These are phyloP conservation scores for Salvia sclarea DNA, from an alignment of 305 asterid species.

Conservation along the genomic window DNA sequence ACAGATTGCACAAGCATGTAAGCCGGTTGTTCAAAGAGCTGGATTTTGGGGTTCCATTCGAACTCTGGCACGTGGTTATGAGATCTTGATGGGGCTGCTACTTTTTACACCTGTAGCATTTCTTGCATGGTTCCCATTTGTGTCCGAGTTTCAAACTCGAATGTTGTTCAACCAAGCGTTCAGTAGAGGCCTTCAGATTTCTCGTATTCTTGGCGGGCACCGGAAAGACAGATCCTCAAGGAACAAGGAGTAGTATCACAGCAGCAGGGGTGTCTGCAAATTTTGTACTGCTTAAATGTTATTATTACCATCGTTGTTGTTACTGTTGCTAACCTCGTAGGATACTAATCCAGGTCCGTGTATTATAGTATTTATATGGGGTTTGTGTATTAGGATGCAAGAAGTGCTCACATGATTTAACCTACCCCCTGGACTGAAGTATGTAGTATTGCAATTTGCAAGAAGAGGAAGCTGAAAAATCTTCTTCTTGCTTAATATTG, in stretches of 20 bases:
- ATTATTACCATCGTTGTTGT: background rate
- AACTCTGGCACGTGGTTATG: slow-evolving; percentile 85
- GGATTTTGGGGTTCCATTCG: slow-evolving; percentile 88
- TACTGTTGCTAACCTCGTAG: background rate
- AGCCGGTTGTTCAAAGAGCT: slow-evolving; percentile 59
- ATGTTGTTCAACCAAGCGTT: slow-evolving; percentile 96
- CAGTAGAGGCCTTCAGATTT: slow-evolving; percentile 94
- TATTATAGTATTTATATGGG: background rate
- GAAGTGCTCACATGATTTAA: background rate
- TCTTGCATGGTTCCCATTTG: slow-evolving; percentile 92
- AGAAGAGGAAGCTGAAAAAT: background rate
- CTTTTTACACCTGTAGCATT: slow-evolving; percentile 85
- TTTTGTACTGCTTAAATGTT: background rate
- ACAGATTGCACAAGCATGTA: slow-evolving; percentile 91
- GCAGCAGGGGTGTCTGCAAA: background rate
- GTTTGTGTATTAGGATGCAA: background rate
- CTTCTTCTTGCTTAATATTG: background rate
- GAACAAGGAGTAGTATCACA: slow-evolving; percentile 58
- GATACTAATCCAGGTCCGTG: background rate
- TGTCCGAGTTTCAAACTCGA: slow-evolving; percentile 86
- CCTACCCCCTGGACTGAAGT: background rate
- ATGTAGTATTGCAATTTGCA: background rate
- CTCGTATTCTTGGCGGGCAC: slow-evolving; percentile 95
- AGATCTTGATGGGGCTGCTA: slow-evolving; percentile 79
- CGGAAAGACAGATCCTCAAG: slow-evolving; percentile 77